These are phyloP conservation scores for Kodamaea sagamina DNA, from an alignment of 805 yeast species.

Conservation along the genomic window DNA sequence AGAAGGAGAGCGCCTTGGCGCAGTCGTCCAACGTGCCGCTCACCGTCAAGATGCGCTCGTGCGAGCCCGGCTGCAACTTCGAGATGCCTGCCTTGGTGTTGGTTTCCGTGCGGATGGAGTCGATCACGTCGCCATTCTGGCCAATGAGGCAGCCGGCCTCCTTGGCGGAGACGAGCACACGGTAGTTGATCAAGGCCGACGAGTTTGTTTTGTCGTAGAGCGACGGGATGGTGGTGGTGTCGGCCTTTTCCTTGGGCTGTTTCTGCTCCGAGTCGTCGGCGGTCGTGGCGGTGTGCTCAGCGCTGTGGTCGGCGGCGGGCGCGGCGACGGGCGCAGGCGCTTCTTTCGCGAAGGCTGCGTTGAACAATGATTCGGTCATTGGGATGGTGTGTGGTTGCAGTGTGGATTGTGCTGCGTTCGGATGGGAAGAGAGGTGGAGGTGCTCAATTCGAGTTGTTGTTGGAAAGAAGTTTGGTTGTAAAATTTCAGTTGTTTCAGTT, in stretches of 20 bases:
- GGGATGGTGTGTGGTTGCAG: neutral
- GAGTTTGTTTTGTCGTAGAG: conserved; percentile 28
- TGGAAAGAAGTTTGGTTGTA: neutral
- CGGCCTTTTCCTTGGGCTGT: neutral
- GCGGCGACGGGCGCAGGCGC: too few species aligned
- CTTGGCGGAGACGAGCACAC: conserved; percentile 74
- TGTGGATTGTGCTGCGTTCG: neutral
- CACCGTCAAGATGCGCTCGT: conserved; percentile 79
- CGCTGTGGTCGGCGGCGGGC: too few species aligned
- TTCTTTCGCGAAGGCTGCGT: conserved; percentile 16
- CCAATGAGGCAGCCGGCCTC: conserved; percentile 93
- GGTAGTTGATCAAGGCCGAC: conserved; percentile 37
- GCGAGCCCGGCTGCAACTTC: conserved; percentile 74
- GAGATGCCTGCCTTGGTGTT: conserved; percentile 86
- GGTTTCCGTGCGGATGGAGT: conserved; percentile 71
- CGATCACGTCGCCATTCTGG: conserved; percentile 76
- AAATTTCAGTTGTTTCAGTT: conserved; percentile 5
- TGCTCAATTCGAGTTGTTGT: neutral
- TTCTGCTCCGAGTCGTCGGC: too few species aligned
- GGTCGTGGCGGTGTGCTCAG: too few species aligned
- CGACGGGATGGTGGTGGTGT: conserved; percentile 25
- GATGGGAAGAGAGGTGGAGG: neutral
- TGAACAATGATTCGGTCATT: conserved; percentile 38
- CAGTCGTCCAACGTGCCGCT: conserved; percentile 71
- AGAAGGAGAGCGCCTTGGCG: conserved; percentile 67